Conservation (phyloP, 371 early-diverging fungal genomes). For the Syncephalastrum racemosum region DNA sequence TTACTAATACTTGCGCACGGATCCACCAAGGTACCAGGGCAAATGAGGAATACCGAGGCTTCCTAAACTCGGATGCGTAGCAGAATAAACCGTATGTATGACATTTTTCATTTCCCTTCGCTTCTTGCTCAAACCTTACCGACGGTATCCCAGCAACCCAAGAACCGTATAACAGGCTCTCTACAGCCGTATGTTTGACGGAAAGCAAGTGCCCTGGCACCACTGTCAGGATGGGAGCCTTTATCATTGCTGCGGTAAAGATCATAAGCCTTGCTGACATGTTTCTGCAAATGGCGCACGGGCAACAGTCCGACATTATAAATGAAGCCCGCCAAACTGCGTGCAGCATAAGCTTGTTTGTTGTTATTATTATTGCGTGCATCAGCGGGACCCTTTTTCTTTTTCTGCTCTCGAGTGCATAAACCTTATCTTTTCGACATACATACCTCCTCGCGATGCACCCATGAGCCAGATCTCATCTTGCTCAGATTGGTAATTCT, state of each 20-base stretch:
- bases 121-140: conserved; percentile 8
- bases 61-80: neutral
- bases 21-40: conserved; percentile 43
- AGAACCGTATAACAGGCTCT: conserved; percentile 28
- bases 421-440: neutral
- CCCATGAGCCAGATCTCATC: conserved; percentile 43
- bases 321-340: conserved; percentile 40
- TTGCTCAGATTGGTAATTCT: conserved; percentile 18
- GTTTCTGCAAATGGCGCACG: conserved; percentile 10
- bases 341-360: conserved; percentile 32
- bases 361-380: neutral
- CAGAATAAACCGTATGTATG: neutral
- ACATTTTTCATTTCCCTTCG: neutral
- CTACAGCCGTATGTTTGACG: conserved; percentile 19
- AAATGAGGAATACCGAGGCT: conserved; percentile 35
- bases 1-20: conserved; percentile 20
- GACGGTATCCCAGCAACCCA: conserved; percentile 45
- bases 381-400: neutral
- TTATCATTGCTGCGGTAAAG: conserved; percentile 22
- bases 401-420: neutral
- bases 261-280: conserved; percentile 20
- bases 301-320: conserved; percentile 41
- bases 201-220: conserved; percentile 14
- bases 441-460: conserved; percentile 39
- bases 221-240: conserved; percentile 10